These are phyloP conservation scores for Scutellaria baicalensis DNA, from an alignment of 257 asterid species.

Conservation along the genomic window DNA sequence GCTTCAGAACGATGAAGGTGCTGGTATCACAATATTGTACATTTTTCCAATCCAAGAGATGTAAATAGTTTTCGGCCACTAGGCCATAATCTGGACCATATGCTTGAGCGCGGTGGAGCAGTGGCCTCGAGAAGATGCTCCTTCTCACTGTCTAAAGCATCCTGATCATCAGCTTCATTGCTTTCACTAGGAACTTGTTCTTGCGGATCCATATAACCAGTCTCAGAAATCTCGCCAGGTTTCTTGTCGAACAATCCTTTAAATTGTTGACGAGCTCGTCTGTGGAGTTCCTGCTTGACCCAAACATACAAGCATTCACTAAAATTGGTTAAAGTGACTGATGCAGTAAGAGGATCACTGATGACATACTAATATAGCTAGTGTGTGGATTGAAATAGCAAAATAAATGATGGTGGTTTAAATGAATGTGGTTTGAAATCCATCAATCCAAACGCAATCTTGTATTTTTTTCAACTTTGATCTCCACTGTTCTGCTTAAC, in stretches of 20 bases:
- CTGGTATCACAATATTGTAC: slow-evolving; percentile 61
- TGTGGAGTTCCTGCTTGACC: slow-evolving; percentile 55
- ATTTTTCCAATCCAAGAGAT: slow-evolving; percentile 60
- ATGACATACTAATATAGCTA: background rate
- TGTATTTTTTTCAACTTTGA: background rate
- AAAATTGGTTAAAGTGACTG: background rate
- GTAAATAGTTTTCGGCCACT: slow-evolving; percentile 41
- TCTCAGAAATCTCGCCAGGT: slow-evolving; percentile 90
- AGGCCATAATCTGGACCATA: slow-evolving; percentile 60
- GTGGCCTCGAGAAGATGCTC: slow-evolving; percentile 52
- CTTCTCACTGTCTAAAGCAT: slow-evolving; percentile 26
- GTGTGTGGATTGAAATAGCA: background rate
- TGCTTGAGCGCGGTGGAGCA: slow-evolving; percentile 34
- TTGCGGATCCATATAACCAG: slow-evolving; percentile 24
- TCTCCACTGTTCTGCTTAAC: background rate
- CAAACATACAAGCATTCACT: background rate
- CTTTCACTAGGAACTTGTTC: slow-evolving; percentile 29
- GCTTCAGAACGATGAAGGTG: background rate
- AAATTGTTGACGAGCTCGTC: slow-evolving; percentile 64
- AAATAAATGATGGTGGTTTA: no score
- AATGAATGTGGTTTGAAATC: no score
- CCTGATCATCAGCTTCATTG: slow-evolving; percentile 25
- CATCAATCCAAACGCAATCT: background rate
- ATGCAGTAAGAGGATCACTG: background rate
- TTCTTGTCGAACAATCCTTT: slow-evolving; percentile 95